Conservation (phyloP, 78 protist species). For the Mantamonas sphyraenae region DNA sequence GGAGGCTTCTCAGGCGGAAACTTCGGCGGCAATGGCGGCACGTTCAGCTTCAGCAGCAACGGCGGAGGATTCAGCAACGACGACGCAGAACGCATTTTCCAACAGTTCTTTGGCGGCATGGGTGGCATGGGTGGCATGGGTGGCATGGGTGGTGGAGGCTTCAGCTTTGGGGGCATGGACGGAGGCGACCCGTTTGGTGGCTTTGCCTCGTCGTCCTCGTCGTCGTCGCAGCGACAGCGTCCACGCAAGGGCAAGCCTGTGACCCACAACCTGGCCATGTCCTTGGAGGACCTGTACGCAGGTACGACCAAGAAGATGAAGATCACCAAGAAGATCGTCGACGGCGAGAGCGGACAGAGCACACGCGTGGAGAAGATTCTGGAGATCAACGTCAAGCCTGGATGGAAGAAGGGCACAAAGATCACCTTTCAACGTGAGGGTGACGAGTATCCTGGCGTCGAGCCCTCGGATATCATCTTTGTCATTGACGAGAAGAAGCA, state of each 20-base stretch:
- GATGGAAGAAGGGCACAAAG: constrained; percentile 70
- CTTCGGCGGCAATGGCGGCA: neutral
- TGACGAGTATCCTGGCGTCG: constrained; percentile 25
- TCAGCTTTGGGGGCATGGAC: neutral
- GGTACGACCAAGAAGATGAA: constrained; percentile 39
- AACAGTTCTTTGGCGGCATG: neutral
- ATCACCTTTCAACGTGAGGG: constrained; percentile 55
- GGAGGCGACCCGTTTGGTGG: neutral
- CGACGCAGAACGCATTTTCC: neutral
- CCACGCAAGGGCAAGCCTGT: neutral
- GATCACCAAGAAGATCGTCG: constrained; percentile 25
- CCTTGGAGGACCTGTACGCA: constrained; percentile 39
- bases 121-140: constrained; percentile 16
- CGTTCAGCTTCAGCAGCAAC: neutral
- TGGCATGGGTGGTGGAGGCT: neutral
- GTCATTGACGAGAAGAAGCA: constrained; percentile 59
- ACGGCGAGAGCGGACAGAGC: constrained; percentile 4
- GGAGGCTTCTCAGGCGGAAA: constrained; percentile 6
- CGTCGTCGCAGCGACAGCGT: too few species aligned
- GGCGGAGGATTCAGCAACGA: neutral
- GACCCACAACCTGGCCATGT: neutral
- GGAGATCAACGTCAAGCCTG: constrained; percentile 38
- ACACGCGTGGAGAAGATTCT: constrained; percentile 5
- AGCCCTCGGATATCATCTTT: constrained; percentile 58
- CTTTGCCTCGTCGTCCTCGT: constrained; percentile 35